phyloP scores from a whole-genome alignment of 768 basidiomycete species.

The Boletus fagicola region DNA sequence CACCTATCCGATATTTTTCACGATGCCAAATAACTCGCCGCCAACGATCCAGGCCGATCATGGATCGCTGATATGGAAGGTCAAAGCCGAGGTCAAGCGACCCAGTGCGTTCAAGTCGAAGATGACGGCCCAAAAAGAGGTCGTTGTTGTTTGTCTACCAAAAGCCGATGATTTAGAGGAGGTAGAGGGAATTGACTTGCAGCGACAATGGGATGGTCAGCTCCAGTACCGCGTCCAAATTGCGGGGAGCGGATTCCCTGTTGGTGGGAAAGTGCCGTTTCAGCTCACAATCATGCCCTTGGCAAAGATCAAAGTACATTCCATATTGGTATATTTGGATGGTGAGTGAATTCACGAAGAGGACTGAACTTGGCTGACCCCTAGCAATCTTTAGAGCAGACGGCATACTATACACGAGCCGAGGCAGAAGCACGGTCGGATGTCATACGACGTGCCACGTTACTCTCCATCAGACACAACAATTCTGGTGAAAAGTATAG shows the following conservation, averaged over 20 bases:
- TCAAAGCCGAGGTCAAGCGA: constrained; percentile 80
- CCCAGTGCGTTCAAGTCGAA: constrained; percentile 77
- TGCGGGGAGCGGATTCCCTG: constrained; percentile 70
- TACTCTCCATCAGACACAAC: constrained; percentile 58
- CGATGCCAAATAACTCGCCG: constrained; percentile 75
- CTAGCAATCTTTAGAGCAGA: constrained; percentile 54
- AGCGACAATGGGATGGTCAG: constrained; percentile 89
- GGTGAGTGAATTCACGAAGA: constrained; percentile 49
- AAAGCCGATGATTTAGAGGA: constrained; percentile 53
- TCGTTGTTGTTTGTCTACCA: constrained; percentile 71
- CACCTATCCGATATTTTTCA: constrained; percentile 90
- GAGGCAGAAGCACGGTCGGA: constrained; percentile 70
- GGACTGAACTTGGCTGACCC: neutral
- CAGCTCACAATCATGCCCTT: constrained; percentile 81
- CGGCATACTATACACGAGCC: constrained; percentile 75
- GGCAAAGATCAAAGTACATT: constrained; percentile 77
- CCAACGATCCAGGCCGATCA: constrained; percentile 73
- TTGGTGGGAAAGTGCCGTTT: constrained; percentile 81
- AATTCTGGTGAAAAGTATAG: constrained; percentile 44
- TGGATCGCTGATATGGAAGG: constrained; percentile 74
- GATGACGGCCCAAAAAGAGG: constrained; percentile 65
- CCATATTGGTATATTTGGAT: constrained; percentile 72
- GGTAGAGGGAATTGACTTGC: constrained; percentile 73
- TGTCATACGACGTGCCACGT: constrained; percentile 53
- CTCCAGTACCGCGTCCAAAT: constrained; percentile 77